Base-by-base conservation (phyloP, 805 yeast genomes). In the Monosporozyma siamensis region DNA sequence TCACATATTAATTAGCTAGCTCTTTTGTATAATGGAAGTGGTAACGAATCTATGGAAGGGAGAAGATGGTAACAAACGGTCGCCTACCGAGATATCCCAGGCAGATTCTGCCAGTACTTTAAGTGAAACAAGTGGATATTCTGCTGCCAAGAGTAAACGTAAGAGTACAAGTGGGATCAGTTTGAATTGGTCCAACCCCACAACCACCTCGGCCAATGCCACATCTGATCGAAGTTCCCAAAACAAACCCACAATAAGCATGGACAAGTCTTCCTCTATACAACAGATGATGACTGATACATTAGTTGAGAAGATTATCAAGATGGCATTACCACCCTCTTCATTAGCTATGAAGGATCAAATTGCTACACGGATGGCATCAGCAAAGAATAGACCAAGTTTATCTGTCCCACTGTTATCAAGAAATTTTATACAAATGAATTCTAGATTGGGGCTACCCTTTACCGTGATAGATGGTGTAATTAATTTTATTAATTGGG, bases 351-450 rank as follows among this genome's bases (percentile, higher is more conserved):
- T 69, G 18, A 54, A 53, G 6, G 69, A 69, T 15, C 65, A 68
- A 4, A 59, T 80, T 18, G 68, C 72, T 38, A 70, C 69, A 12
- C 63, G 95, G 41, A 65, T 77, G n/a, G 74, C 68, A 37, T 71
- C 72, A 45, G 86, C 82, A 44, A 74, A 74, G 46, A 59, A 68
- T 9, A 61, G 94, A 40, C 94, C 95, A 1, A 76, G 76, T 17
- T 60, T 87, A 18, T 79, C 86, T 17, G 75, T 85, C 34, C 85
- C 75, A 32, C 51, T 72, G 3, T 80, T 84, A 82, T 75, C 86
- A 40, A 74, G 70, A 45, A 83, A 84, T 56, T 71, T 80, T 47
- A 77, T 80, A 22, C 68, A 70, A 50, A 59, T 83, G 61, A 75
- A 79, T 44, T 75, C 83, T 8, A 62, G 92, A 43, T 56, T 81